Percentiles rank a stretch among this genome's conserved stretches.
Evolutionary conservation across 495 filamentous ascomycete species (phyloP).

Genomic region (Aspergillus baeticus): DNA sequence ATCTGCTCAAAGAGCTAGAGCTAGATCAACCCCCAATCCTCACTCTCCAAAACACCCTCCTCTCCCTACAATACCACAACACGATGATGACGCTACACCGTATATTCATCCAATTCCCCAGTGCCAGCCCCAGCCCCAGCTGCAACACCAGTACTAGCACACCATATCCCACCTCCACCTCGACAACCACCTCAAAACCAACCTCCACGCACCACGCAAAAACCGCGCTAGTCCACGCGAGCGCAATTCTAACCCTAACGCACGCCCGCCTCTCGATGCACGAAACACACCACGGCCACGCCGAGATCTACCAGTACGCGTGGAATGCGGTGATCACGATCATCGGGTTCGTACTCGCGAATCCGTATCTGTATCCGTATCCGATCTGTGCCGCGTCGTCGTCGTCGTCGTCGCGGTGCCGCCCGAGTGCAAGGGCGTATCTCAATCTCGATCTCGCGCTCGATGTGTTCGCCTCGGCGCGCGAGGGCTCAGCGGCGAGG

Average conservation of each 20-base stretch:
- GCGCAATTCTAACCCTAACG: conserved; percentile 18
- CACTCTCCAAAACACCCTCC: conserved; percentile 13
- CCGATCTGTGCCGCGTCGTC: conserved; percentile 2
- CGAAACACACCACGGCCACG: conserved; percentile 24
- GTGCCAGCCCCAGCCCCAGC: not conserved
- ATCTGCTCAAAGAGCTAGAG: too few species aligned
- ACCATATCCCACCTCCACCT: conserved; percentile 4
- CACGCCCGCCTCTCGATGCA: conserved; percentile 21
- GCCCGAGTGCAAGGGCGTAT: conserved; percentile 21
- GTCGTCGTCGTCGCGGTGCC: too few species aligned
- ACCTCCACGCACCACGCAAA: conserved; percentile 26
- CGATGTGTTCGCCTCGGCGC: conserved; percentile 17
- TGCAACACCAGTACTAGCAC: too few species aligned
- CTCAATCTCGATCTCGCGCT: conserved; percentile 15
- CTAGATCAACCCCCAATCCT: conserved; percentile 11
- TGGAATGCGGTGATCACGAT: conserved; percentile 35
- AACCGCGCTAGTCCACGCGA: conserved; percentile 26
- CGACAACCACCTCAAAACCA: conserved; percentile 18
- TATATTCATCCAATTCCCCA: conserved; percentile 32
- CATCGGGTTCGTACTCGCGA: conserved; percentile 42
- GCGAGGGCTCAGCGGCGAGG: not conserved
- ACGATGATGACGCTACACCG: conserved; percentile 27
- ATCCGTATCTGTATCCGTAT: conserved; percentile 64
- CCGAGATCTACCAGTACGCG: conserved; percentile 31
- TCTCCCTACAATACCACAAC: conserved; percentile 31